phyloP scores from a whole-genome alignment of 192 early-diverging fungal genomes.

The Pilaira anomala region DNA sequence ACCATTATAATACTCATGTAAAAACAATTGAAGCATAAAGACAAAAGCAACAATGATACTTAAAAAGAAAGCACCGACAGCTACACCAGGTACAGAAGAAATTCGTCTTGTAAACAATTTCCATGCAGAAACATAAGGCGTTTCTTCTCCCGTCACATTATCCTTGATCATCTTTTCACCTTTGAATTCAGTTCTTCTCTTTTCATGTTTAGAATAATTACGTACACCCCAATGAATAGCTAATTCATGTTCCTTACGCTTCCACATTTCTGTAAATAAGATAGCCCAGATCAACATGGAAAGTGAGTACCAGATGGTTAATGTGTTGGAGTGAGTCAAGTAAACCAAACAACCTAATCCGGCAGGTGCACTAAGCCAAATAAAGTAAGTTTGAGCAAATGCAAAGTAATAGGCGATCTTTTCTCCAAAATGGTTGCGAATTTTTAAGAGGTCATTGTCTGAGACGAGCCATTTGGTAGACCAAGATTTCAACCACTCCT shows the following conservation, averaged over 20 bases:
- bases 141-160: slow-evolving; percentile 67
- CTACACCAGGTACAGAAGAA: slow-evolving; percentile 55
- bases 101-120: slow-evolving; percentile 63
- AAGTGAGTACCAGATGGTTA: slow-evolving; percentile 65
- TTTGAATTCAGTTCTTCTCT: slow-evolving; percentile 66
- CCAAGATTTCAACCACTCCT: slow-evolving; percentile 82
- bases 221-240: slow-evolving; percentile 76
- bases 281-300: slow-evolving; percentile 66
- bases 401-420: slow-evolving; percentile 94
- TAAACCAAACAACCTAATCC: slow-evolving; percentile 61
- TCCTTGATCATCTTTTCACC: slow-evolving; percentile 58
- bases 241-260: slow-evolving; percentile 67
- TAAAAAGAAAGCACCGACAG: slow-evolving; percentile 55
- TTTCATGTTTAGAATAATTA: slow-evolving; percentile 56
- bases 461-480: slow-evolving; percentile 74
- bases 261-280: slow-evolving; percentile 80
- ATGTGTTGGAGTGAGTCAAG: slow-evolving; percentile 44
- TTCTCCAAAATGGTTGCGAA: slow-evolving; percentile 86
- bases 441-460: slow-evolving; percentile 64
- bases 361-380: slow-evolving; percentile 70
- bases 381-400: slow-evolving; percentile 85
- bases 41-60: slow-evolving; percentile 62
- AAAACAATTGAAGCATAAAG: slow-evolving; percentile 73
- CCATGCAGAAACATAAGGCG: slow-evolving; percentile 70
- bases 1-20: slow-evolving; percentile 80